These are phyloP conservation scores for Sphaceloma murrayae DNA, from an alignment of 2,329 filamentous ascomycete species.

Conservation along the genomic window DNA sequence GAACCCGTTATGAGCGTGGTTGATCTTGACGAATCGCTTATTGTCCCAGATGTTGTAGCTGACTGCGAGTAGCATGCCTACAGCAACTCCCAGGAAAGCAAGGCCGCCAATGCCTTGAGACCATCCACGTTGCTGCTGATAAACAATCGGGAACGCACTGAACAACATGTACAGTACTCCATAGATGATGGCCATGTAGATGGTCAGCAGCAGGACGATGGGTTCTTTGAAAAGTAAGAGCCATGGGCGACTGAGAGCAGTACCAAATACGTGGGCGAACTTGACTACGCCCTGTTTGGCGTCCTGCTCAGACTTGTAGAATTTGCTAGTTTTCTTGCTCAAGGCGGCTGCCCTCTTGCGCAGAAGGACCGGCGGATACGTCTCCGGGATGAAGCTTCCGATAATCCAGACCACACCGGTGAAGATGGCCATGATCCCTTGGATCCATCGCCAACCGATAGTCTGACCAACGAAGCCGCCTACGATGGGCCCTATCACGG, in stretches of 20 bases:
- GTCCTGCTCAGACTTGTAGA: constrained; percentile 43
- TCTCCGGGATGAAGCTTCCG: constrained; percentile 48
- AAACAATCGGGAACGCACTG: constrained; percentile 50
- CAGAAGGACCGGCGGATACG: constrained; percentile 50
- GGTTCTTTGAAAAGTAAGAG: constrained; percentile 60
- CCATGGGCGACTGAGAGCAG: constrained; percentile 56
- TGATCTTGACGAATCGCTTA: constrained; percentile 42
- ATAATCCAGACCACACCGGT: constrained; percentile 52
- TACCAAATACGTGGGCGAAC: constrained; percentile 40
- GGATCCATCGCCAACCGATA: constrained; percentile 60
- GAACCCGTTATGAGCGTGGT: constrained; percentile 41
- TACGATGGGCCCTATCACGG: constrained; percentile 60
- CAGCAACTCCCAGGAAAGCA: constrained; percentile 58
- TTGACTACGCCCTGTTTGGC: constrained; percentile 31
- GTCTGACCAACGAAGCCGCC: constrained; percentile 56
- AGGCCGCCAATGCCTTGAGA: constrained; percentile 50
- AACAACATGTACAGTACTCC: constrained; percentile 43
- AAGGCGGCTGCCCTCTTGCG: constrained; percentile 44
- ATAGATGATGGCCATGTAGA: constrained; percentile 56
- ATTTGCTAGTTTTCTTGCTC: constrained; percentile 44
- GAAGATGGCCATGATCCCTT: constrained; percentile 54
- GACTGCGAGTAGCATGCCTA: constrained; percentile 55
- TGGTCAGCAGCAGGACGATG: constrained; percentile 53
- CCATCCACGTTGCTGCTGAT: constrained; percentile 51
- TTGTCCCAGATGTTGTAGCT: constrained; percentile 46